Evolutionary conservation across 306 rosid species (phyloP), one percentile per base, ranked within the genome.

Genomic region (Rosa lucieae): DNA sequence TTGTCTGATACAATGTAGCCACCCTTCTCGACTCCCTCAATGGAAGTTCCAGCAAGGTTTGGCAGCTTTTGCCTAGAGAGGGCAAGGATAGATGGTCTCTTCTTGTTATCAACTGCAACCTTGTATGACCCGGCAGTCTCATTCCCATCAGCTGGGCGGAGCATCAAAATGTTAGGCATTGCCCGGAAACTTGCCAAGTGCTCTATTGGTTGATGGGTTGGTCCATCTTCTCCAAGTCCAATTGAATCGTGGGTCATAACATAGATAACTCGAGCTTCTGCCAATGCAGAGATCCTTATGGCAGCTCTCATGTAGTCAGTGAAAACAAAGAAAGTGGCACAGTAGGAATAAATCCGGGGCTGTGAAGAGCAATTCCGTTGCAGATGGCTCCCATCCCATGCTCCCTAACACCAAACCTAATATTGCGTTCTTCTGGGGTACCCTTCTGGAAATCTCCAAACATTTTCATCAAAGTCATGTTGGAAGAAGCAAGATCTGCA

Each of bases 291-390:
- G 72, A 95, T 80, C 82, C 99, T 92, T 40, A 95, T 95, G 85
- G 99, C 99, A 81, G 86, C 98, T 72, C 99, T 90, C 99, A 95
- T 95, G 89, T 95, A 95, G 86, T 95, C 99, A 0, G 99, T 95
- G 89, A 95, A 95, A 81, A 95, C 99, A 82, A 95, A 95, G 91
- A 96, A 96, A 51, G 99, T 96, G 69, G 99, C 99, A 84, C 98
- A 89, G 77, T 96, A 96, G 0, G 99, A 87, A 96, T 82, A 14
- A 96, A 49, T 56, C 93, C 98, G 15, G 97, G 97, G 91, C 99
- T 87, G 92, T 96, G 99, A 87, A 70, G 98, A 79, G 89, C 92
- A 80, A 96, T 90, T 76, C 99, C 99, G 0, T 93, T 96, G 88
- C 97, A 82, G 85, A 96, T 91, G 78, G 96, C 99, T 82, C 99